Evolutionary conservation across 2,329 filamentous ascomycete genomes (phyloP), one percentile per base, ranked within the genome.

Genomic region (Microsporum audouinii): DNA sequence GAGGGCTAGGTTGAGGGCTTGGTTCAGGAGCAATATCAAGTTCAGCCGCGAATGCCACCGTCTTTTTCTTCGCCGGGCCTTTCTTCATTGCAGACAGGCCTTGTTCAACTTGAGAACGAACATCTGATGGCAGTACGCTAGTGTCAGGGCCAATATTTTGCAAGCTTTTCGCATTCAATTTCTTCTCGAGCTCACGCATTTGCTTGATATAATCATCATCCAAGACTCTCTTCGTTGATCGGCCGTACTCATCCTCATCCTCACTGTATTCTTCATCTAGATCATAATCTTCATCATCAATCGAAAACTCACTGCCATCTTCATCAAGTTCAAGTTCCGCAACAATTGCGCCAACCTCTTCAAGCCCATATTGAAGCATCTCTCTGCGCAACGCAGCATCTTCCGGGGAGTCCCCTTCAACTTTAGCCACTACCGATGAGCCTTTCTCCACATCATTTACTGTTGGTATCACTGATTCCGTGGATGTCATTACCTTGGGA

Each of bases 331-430:
- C 84, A 53, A 99, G 82, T 74, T 97, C 91, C 14, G 94, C 94
- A 14, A 99, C 94, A 2, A 99, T 88, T 41, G 89, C 85, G 2
- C 91, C 90, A 61, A 99, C 86, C 72, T 97, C 92, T 51, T 87
- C 86, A 73, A 96, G 78, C 63, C 89, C 87, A 70, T 97, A 99
- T 64, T 88, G 82, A 5, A 97, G 80, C 91, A 99, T 97, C 69
- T 96, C 86, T 61, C 86, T 84, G 4, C 94, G 86, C 29, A 96
- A 74, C 36, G 82, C 82, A 2, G 90, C 88, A 64, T 96, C 92
- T 65, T 95, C 91, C 10, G 82, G 79, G 0, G 87, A 84, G 8
- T 57, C 55, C 68, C 99, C 94, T 58, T 88, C 82, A 0, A 86
- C 80, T 1, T 90, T 88, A 12, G 88, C 81, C 10, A 90, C 76